Evolutionary conservation across 768 basidiomycete genomes (phyloP).

Genomic region (Russula sp.): DNA sequence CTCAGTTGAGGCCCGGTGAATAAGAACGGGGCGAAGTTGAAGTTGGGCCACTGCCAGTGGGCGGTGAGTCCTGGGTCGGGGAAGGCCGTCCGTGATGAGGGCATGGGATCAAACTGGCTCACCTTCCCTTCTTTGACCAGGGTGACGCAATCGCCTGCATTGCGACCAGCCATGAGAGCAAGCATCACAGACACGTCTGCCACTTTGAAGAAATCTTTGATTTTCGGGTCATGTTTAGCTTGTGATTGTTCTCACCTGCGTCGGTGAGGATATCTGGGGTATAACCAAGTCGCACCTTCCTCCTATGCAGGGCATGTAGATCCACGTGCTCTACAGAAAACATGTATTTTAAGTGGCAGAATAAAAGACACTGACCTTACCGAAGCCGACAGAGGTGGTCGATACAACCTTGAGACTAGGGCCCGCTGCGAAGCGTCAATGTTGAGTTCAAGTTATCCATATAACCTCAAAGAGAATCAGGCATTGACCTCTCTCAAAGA

Average conservation of each 20-base stretch:
- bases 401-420: conserved; percentile 73
- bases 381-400: conserved; percentile 89
- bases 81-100: not conserved
- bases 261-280: conserved; percentile 93
- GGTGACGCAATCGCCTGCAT: conserved; percentile 53
- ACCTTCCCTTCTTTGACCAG: conserved; percentile 68
- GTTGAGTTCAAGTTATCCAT: not conserved
- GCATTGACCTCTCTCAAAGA: conserved; percentile 48
- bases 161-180: conserved; percentile 87
- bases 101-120: conserved; percentile 23
- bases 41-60: conserved; percentile 90
- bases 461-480: not conserved
- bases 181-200: conserved; percentile 90
- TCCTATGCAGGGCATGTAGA: conserved; percentile 47
- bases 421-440: conserved; percentile 47
- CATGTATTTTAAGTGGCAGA: not conserved
- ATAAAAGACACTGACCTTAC: conserved; percentile 32
- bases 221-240: not conserved
- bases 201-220: conserved; percentile 40
- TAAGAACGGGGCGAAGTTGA: conserved; percentile 74
- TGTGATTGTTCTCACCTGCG: conserved; percentile 47
- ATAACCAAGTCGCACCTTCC: conserved; percentile 71
- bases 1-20: conserved; percentile 82
- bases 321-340: conserved; percentile 70
- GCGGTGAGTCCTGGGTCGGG: not conserved